Base-by-base conservation (phyloP, 2,329 filamentous ascomycete species). In the Trichophyton mentagrophytes region DNA sequence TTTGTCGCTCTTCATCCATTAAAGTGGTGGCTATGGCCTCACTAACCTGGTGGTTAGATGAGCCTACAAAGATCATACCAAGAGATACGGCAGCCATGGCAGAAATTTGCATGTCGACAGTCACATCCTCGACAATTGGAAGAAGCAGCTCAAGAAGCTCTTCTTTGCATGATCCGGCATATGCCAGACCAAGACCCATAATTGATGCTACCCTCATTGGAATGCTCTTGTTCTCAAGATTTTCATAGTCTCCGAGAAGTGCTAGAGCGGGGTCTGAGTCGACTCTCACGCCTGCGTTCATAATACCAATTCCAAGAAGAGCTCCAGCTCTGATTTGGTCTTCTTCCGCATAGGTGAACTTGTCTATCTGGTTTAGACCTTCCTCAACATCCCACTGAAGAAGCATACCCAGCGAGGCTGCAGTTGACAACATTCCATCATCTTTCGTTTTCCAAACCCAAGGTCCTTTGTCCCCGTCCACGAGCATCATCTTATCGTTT, bases 391-490 rank as follows among this genome's bases (percentile, higher is more conserved):
- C 92, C 89, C 93, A 96, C 69, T 95, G 83, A 71, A 96, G 80
- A 17, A 99, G 80, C 68, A 93, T 92, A 70, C 93, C 93, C 67
- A 96, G 77, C 0, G 93, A 97, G 3, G 95, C 95, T 44, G 95
- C 88, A 0, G 92, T 96, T 1, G 93, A 97, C 75, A 96, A 82
- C 90, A 96, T 96, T 65, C 93, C 93, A 69, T 96, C 91, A 47
- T 95, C 90, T 76, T 99, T 99, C 20, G 95, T 97, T 79, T 97
- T 99, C 90, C 90, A 99, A 3, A 99, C 89, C 92, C 93, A 99
- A 65, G 87, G 89, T 68, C 88, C 86, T 78, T 95, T 95, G 65
- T 90, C 86, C 62, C 89, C 86, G 20, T 93, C 87, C 47, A 90
- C 86, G 61, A 97, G 79, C 92, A 99, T 96, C 84, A 99, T 88